A percentile compares a stretch with the other conserved stretches of the same genome.
phyloP scores from a whole-genome alignment of 208 protist species.

The Novymonas esmeraldas region DNA sequence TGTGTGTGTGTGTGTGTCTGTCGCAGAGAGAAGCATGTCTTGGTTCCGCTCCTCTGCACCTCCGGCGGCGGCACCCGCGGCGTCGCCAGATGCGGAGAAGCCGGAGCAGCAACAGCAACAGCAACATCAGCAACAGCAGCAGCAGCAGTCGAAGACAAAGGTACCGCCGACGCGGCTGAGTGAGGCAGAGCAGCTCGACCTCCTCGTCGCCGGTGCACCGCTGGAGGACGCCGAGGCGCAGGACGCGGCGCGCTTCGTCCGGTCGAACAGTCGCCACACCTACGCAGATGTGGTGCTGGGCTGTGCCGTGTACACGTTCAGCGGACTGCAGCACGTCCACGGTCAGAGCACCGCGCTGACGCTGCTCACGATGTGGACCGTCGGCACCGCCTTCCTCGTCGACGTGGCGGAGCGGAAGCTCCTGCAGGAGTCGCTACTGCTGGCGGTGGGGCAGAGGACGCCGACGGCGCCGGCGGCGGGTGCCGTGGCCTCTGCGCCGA shows the following conservation, averaged over 20 bases:
- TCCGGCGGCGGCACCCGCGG: neutral
- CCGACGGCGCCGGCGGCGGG: neutral
- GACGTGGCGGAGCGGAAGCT: slow-evolving; percentile 59
- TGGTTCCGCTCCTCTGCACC: slow-evolving; percentile 10
- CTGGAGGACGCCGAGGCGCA: slow-evolving; percentile 34
- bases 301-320: slow-evolving; percentile 66
- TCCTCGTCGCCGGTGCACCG: slow-evolving; percentile 52
- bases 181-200: slow-evolving; percentile 44
- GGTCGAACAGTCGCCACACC: slow-evolving; percentile 63
- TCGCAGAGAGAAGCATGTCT: slow-evolving; percentile 2
- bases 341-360: slow-evolving; percentile 76
- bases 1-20: too few species aligned
- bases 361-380: slow-evolving; percentile 76
- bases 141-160: neutral
- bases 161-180: slow-evolving; percentile 6
- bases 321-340: slow-evolving; percentile 65
- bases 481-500: neutral
- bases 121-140: neutral
- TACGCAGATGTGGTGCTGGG: slow-evolving; percentile 53
- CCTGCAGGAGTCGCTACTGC: slow-evolving; percentile 43
- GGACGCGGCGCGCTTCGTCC: slow-evolving; percentile 32
- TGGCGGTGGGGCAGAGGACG: too few species aligned
- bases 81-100: neutral
- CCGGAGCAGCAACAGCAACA: neutral
- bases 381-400: slow-evolving; percentile 72